Percentiles rank a stretch among this genome's conserved stretches.
These are phyloP conservation scores for Penicillium canariense DNA, from an alignment of 495 filamentous ascomycete genomes.

Conservation along the genomic window DNA sequence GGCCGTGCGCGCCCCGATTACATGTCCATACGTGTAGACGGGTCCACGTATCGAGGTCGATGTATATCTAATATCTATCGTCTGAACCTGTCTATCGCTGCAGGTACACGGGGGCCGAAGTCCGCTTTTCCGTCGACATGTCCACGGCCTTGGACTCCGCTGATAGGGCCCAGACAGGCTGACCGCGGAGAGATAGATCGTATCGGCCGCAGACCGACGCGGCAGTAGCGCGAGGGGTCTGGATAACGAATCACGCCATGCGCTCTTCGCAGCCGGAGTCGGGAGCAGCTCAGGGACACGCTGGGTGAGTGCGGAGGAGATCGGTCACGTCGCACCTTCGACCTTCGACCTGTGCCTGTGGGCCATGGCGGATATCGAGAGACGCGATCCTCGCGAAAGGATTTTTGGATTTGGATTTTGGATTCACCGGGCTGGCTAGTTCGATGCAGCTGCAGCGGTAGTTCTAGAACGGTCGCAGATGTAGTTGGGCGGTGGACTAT, in stretches of 20 bases:
- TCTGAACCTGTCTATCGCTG: neutral
- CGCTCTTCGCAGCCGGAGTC: slow-evolving; percentile 3
- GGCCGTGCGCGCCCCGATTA: neutral
- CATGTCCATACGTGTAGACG: neutral
- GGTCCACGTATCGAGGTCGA: neutral
- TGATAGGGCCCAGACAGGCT: neutral
- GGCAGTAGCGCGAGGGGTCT: slow-evolving; percentile 1
- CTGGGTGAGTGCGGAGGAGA: slow-evolving; percentile 4
- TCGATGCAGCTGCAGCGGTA: neutral
- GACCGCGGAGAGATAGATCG: neutral
- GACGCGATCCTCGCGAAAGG: neutral
- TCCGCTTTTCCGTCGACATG: neutral
- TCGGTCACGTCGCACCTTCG: slow-evolving; percentile 13
- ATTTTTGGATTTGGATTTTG: neutral
- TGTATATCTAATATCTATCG: neutral
- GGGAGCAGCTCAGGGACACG: slow-evolving; percentile 9
- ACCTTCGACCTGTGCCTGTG: neutral
- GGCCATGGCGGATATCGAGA: neutral
- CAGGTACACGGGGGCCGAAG: neutral
- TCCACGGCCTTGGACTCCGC: neutral
- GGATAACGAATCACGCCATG: slow-evolving; percentile 22
- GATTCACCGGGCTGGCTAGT: neutral
- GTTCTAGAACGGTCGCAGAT: neutral
- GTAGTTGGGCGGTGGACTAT: neutral
- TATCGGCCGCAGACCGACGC: neutral